Evolutionary conservation across 1,139 yeast species (phyloP).

Genomic region (Kodamaea ohmeri): DNA sequence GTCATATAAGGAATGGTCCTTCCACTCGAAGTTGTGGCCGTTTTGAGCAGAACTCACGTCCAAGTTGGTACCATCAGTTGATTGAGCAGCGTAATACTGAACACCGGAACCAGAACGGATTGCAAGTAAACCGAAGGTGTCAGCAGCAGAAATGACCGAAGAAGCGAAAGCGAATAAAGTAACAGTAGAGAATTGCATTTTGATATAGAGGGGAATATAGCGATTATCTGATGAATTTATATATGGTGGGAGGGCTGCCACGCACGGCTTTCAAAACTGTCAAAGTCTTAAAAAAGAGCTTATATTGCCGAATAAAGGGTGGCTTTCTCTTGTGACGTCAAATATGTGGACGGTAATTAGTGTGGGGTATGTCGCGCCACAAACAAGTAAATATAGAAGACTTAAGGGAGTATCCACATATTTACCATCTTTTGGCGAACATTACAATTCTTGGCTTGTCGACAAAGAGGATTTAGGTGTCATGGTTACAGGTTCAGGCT

Average conservation of each 20-base stretch:
- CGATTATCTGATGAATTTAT: not conserved
- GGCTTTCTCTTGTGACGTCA: not conserved
- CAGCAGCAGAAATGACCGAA: conserved; percentile 25
- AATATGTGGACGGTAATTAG: no score
- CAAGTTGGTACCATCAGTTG: conserved; percentile 14
- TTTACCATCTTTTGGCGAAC: no score
- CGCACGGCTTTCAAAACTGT: not conserved
- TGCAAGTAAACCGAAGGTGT: conserved; percentile 18
- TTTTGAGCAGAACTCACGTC: conserved; percentile 19
- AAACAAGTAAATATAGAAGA: not conserved
- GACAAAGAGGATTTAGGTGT: no score
- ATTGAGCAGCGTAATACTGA: conserved; percentile 19
- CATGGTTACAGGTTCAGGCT: no score
- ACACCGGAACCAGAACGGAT: conserved; percentile 25
- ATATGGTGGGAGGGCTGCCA: not conserved
- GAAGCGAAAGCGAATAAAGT: conserved; percentile 21
- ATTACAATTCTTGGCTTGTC: no score
- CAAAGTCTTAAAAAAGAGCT: not conserved
- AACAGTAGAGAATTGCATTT: conserved; percentile 16
- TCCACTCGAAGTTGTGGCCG: conserved; percentile 17
- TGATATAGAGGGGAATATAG: not conserved
- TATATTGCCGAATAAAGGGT: not conserved
- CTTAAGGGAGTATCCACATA: not conserved
- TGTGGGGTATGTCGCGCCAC: not conserved
- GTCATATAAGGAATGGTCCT: conserved; percentile 22